Percentiles rank a stretch among this genome's conserved stretches.
These are phyloP conservation scores for Pseudogymnoascus sp. DNA, from an alignment of 2,329 filamentous ascomycete species.

Conservation along the genomic window DNA sequence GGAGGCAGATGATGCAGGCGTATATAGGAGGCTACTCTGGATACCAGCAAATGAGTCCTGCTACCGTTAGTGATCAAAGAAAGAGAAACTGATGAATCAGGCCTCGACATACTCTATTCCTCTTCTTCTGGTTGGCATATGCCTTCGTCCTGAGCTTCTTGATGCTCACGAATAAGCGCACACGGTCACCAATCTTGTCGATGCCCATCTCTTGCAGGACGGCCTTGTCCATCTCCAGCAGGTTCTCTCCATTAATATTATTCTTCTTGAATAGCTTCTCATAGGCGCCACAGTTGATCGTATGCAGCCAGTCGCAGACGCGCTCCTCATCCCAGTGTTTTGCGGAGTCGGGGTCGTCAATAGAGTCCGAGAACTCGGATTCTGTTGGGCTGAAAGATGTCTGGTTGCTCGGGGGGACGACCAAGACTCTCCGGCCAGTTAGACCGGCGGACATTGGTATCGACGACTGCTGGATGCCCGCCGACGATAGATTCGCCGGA, in stretches of 20 bases:
- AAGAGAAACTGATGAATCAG: not conserved
- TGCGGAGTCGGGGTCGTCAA: conserved; percentile 64
- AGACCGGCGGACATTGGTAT: conserved; percentile 43
- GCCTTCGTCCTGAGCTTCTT: conserved; percentile 73
- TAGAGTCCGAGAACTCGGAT: conserved; percentile 77
- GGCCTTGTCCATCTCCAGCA: conserved; percentile 94
- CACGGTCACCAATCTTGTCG: conserved; percentile 93
- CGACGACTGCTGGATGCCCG: conserved; percentile 35
- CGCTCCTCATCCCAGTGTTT: conserved; percentile 87
- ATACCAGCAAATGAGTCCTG: conserved; percentile 79
- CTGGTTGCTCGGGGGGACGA: conserved; percentile 42
- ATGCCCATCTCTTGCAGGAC: conserved; percentile 97
- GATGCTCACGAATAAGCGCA: conserved; percentile 79
- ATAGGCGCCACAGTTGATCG: conserved; percentile 90
- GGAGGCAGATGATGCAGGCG: conserved; percentile 54
- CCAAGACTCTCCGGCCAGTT: conserved; percentile 43
- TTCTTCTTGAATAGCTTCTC: conserved; percentile 83
- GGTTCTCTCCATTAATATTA: conserved; percentile 94
- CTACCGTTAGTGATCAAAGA: conserved; percentile 16
- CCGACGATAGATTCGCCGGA: conserved; percentile 45
- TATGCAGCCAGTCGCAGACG: conserved; percentile 83
- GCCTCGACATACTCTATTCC: conserved; percentile 61
- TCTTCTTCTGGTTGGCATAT: conserved; percentile 69
- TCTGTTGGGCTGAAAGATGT: conserved; percentile 72
- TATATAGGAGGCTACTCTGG: conserved; percentile 50